Conservation (phyloP, 108 stramenopile species). For the Nitzschia sp. region DNA sequence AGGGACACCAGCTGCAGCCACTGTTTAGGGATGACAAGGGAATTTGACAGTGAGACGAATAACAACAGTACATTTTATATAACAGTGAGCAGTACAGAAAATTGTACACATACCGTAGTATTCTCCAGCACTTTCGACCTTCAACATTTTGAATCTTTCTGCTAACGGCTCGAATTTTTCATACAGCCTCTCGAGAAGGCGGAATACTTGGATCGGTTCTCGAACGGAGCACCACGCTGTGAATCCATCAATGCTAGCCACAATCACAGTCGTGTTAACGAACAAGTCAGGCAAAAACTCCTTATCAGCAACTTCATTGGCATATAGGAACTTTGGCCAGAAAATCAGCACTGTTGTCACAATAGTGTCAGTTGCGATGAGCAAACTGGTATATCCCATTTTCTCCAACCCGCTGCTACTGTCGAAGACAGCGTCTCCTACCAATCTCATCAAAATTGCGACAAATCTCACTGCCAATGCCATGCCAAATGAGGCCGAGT, state of each 20-base stretch:
- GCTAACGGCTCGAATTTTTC: slow-evolving; percentile 6
- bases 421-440: neutral
- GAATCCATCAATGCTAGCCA: slow-evolving; percentile 26
- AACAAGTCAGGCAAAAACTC: slow-evolving; percentile 18
- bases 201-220: slow-evolving; percentile 16
- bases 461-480: neutral
- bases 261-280: slow-evolving; percentile 14
- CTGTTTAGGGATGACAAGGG: no score
- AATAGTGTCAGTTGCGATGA: slow-evolving; percentile 21
- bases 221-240: slow-evolving; percentile 18
- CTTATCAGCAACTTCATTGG: neutral
- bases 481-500: neutral
- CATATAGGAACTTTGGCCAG: slow-evolving; percentile 16
- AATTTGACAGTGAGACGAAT: no score
- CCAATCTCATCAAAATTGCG: neutral
- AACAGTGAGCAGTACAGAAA: no score
- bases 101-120: neutral
- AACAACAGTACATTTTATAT: no score
- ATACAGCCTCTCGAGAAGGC: slow-evolving; percentile 7
- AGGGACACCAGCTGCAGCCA: slow-evolving; percentile 7
- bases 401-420: neutral
- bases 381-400: slow-evolving; percentile 9
- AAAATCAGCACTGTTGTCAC: slow-evolving; percentile 19
- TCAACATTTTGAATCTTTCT: slow-evolving; percentile 5
- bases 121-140: slow-evolving; percentile 11